Conservation (phyloP, 805 yeast genomes). For the Barnettozyma sp. region DNA sequence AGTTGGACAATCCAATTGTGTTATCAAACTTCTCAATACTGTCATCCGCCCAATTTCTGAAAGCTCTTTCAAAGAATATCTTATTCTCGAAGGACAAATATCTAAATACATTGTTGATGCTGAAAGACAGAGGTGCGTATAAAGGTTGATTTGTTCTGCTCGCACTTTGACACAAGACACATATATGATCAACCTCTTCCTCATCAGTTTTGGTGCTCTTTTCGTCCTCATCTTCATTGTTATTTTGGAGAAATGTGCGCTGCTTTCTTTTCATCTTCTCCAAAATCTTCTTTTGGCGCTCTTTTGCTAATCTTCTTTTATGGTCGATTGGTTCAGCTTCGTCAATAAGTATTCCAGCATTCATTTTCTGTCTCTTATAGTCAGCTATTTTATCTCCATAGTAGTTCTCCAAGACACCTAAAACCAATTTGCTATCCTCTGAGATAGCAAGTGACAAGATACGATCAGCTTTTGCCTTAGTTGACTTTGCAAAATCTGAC, state of each 20-base stretch:
- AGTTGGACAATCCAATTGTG: conserved; percentile 25
- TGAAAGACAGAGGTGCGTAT: conserved; percentile 50
- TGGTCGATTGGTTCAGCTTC: conserved; percentile 55
- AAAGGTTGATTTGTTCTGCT: conserved; percentile 40
- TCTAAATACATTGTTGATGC: conserved; percentile 28
- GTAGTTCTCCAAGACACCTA: conserved; percentile 45
- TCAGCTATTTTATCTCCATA: conserved; percentile 51
- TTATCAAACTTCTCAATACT: conserved; percentile 18
- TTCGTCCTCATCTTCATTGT: conserved; percentile 34
- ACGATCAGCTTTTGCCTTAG: conserved; percentile 49
- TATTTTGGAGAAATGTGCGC: conserved; percentile 57
- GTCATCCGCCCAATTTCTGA: conserved; percentile 21
- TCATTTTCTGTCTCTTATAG: conserved; percentile 42
- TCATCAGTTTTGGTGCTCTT: conserved; percentile 12
- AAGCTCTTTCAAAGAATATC: conserved; percentile 11
- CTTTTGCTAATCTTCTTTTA: conserved; percentile 49
- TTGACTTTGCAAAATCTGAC: conserved; percentile 39
- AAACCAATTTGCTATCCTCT: conserved; percentile 40
- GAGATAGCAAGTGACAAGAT: conserved; percentile 45
- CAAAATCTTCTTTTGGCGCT: conserved; percentile 55
- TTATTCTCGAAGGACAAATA: conserved; percentile 15
- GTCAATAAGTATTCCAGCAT: conserved; percentile 29
- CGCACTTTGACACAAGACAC: conserved; percentile 56
- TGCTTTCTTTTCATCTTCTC: conserved; percentile 68
- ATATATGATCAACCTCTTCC: conserved; percentile 30